Percentiles rank a stretch among this genome's conserved stretches.
Conservation (phyloP, 1,284 basidiomycete species). For the Apiotrichum siamense region DNA sequence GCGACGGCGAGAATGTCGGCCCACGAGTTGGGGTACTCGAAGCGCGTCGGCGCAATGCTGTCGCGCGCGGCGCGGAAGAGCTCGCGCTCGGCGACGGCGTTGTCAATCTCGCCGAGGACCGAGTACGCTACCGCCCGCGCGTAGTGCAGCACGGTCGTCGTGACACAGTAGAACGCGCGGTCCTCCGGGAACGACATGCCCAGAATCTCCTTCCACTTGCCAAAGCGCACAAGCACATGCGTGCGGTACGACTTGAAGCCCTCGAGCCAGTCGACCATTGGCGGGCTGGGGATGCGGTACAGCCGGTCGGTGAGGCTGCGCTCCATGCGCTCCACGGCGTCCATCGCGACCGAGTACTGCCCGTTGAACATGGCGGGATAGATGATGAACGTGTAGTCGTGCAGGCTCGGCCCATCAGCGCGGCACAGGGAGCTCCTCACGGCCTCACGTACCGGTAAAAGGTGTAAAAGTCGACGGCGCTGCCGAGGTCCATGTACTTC, state of each 20-base stretch:
- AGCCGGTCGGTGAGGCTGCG: conserved; percentile 24
- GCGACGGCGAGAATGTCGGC: conserved; percentile 30
- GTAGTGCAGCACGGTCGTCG: conserved; percentile 32
- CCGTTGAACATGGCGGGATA: conserved; percentile 42
- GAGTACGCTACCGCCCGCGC: conserved; percentile 32
- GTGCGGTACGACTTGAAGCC: conserved; percentile 24
- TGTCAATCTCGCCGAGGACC: conserved; percentile 18
- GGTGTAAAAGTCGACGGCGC: conserved; percentile 28
- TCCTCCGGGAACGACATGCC: conserved; percentile 22
- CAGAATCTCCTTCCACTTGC: conserved; percentile 38
- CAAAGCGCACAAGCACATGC: conserved; percentile 40
- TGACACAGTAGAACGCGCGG: conserved; percentile 26
- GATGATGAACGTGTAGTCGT: conserved; percentile 36
- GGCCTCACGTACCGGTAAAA: no score
- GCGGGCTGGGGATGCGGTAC: conserved; percentile 19
- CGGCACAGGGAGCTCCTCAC: no score
- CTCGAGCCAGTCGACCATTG: conserved; percentile 38
- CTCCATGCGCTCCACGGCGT: conserved; percentile 31
- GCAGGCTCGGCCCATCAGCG: no score
- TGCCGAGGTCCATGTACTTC: conserved; percentile 22
- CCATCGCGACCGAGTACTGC: conserved; percentile 27
- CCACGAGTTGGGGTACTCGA: conserved; percentile 34
- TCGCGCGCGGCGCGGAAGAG: conserved; percentile 19
- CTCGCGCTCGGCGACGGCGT: conserved; percentile 19
- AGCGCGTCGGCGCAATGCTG: conserved; percentile 17